Evolutionary conservation across 225 moss, liverwort and hornwort genomes (phyloP).

Genomic region (Pseudisothecium myosuroides): DNA sequence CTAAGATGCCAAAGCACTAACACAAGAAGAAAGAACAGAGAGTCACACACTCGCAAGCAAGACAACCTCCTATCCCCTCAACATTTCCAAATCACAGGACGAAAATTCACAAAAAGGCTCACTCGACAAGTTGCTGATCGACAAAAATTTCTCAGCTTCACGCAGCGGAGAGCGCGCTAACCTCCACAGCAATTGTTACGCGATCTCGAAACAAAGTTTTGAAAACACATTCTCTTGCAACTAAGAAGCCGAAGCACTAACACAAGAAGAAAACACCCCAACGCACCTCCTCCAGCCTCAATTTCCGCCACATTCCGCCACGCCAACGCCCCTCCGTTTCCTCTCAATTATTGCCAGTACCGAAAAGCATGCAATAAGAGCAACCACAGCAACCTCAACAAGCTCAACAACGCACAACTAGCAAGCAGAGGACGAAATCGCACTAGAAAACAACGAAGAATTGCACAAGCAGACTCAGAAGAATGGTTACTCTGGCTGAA

Average conservation of each 20-base stretch:
- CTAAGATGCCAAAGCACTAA: not conserved
- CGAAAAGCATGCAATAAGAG: not conserved
- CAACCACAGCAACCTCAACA: not conserved
- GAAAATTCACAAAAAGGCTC: not conserved
- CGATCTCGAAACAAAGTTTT: not conserved
- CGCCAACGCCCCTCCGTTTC: not conserved
- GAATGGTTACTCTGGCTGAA: not conserved
- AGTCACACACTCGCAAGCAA: not conserved
- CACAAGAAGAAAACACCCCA: not conserved
- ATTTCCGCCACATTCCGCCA: not conserved
- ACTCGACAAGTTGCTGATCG: not conserved
- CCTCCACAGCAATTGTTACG: not conserved
- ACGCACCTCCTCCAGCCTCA: not conserved
- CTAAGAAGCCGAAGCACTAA: not conserved
- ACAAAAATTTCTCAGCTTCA: not conserved
- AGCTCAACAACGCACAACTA: not conserved
- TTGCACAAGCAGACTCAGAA: not conserved
- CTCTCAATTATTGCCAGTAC: not conserved
- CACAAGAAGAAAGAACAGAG: not conserved
- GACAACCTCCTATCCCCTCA: not conserved
- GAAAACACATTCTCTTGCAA: not conserved
- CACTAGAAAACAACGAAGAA: not conserved
- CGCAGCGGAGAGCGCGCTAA: not conserved
- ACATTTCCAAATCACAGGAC: not conserved
- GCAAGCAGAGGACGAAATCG: not conserved